Base-by-base conservation (phyloP, 352 stramenopile genomes). In the Phytophthora kernoviae region DNA sequence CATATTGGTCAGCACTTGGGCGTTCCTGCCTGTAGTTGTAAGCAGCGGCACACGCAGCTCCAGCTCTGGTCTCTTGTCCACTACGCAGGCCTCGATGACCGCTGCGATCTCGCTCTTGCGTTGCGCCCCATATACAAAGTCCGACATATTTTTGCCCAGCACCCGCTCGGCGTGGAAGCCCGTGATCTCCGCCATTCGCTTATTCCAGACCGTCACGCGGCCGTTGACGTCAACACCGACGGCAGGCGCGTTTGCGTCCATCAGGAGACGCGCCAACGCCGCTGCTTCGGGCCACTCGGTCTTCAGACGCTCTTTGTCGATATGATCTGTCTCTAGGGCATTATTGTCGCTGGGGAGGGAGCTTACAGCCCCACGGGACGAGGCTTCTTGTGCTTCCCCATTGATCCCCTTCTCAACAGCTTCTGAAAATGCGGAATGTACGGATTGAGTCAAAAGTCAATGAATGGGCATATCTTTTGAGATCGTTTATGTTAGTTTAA, bases 141-240 rank as follows among this genome's bases (percentile, higher is more conserved):
- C 71, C 40, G 64, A 57, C 34, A 92, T 47, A 21, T 66, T 53
- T 6, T 53, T 51, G 36, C 78, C 76, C 21, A 82, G 54, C 22
- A 87, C 78, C 11, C 72, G 60, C 21, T 47, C 51, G 34, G 62
- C 51, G 7, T 60, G 34, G 39, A 86, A 85, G 41, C 81, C 76
- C 53, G 77, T 91, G 44, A 91, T 75, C 27, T 70, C 66, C 33
- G 40, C 61, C 48, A 87, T 37, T n/a, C 65, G 67, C 32, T 62
- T 61, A 70, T 92, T 92, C 83, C 83, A 92, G 58, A 87, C 60
- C 27, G 66, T 88, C 20, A 92, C 77, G 32, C 58, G 21, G 15
- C 81, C 79, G 11, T 67, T 37, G 7, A 71, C 30, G 43, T 85
- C 75, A 17, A 91, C 66, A 47, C 77, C 82, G 30, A 92, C 62